Conservation (phyloP, 1,139 yeast genomes). For the Candida tunisiensis region DNA sequence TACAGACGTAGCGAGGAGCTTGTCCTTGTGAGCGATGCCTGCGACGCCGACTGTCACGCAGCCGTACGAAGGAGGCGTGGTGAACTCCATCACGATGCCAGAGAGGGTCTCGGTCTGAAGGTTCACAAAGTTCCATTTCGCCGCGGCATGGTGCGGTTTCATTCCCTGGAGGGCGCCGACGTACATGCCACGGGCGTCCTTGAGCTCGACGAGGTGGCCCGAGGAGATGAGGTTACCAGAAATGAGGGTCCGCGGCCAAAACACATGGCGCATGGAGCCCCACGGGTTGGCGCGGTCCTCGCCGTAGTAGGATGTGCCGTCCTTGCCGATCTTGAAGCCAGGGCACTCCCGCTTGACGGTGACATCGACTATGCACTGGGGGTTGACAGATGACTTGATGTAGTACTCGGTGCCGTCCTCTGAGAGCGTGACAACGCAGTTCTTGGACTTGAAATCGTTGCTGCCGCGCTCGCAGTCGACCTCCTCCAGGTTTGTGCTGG, state of each 20-base stretch:
- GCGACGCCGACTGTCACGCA: constrained; percentile 70
- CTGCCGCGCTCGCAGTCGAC: constrained; percentile 64
- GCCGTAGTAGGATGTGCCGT: constrained; percentile 77
- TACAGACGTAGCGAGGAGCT: constrained; percentile 47
- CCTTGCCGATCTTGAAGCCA: constrained; percentile 80
- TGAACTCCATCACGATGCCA: constrained; percentile 86
- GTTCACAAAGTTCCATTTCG: constrained; percentile 86
- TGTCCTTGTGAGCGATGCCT: constrained; percentile 46
- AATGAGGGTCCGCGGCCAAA: constrained; percentile 83
- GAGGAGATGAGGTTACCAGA: constrained; percentile 38
- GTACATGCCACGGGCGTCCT: constrained; percentile 51
- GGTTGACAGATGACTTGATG: constrained; percentile 49
- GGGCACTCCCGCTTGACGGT: constrained; percentile 44
- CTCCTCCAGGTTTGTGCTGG: constrained; percentile 65
- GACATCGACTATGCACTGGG: constrained; percentile 60
- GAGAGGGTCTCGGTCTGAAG: constrained; percentile 65
- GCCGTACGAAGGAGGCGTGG: constrained; percentile 84
- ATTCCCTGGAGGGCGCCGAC: constrained; percentile 98
- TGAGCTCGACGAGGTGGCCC: constrained; percentile 12
- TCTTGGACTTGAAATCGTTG: constrained; percentile 60
- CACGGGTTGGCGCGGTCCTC: constrained; percentile 64
- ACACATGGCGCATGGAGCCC: constrained; percentile 93
- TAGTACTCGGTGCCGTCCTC: constrained; percentile 39
- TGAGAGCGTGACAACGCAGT: constrained; percentile 40
- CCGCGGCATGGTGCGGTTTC: constrained; percentile 99